Evolutionary conservation across 805 yeast genomes (phyloP), one percentile per base, ranked within the genome.

Genomic region (Candida chauliodis): DNA sequence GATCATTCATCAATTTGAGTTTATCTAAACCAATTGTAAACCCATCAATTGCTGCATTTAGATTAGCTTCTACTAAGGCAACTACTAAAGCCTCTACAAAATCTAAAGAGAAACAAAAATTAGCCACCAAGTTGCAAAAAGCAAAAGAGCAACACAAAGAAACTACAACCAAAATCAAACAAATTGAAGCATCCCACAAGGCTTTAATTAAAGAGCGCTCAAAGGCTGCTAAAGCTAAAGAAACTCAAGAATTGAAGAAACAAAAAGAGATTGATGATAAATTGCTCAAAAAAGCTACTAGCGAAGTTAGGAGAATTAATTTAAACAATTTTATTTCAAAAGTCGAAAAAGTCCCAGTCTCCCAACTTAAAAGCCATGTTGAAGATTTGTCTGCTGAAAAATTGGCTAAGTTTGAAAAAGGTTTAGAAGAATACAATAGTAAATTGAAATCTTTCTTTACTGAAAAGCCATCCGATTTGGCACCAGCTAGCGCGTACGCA

Each of bases 401-500:
- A 42, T 61, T 58, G 47, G 58, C 51, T 10, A 43, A 30, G 4
- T 63, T 37, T 42, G 38, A 43, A 14, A 44, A 35, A 2, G 48
- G 52, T 38, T 67, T 64, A n/a, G 51, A 50, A n/a, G 53, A 48
- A 30, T 43, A 48, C 46, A 62, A 63, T 41, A 59, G 48, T 9
- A 55, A 55, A 31, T 36, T 44, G 21, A 41, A 53, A 37, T 30
- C 32, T 7, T 41, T 49, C 18, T 63, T 46, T 47, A 47, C 53
- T 2, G 63, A 65, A 1, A 58, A 58, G 47, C 73, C 73, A 24
- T 56, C 56, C 8, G 36, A 43, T 49, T 18, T 31, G 14, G 16
- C 23, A 5, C 69, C 71, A 5, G 44, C 55, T 3, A 42, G 37
- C 30, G 55, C 56, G 9, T 66, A 54, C 50, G 63, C 69, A 14